A percentile compares a stretch with the other conserved stretches of the same genome.
Evolutionary conservation across 2,329 filamentous ascomycete species (phyloP).

Genomic region (Botrytis squamosa): DNA sequence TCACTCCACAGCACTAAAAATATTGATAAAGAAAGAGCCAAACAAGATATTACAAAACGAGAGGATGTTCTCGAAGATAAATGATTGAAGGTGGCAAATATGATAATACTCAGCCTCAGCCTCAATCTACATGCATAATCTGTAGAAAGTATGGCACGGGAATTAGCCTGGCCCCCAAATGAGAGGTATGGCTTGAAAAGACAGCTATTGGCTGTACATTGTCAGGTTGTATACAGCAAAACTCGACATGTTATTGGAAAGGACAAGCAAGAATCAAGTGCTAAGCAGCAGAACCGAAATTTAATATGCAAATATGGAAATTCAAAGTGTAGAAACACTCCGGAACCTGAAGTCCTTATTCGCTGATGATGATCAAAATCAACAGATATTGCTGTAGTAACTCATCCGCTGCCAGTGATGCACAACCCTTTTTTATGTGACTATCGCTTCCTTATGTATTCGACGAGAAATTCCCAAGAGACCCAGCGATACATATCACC

Average conservation of each 20-base stretch:
- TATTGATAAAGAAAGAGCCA: neutral
- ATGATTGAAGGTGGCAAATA: neutral
- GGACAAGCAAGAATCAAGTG: neutral
- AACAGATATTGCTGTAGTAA: neutral
- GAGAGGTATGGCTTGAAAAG: neutral
- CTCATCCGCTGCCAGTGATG: neutral
- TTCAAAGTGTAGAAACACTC: neutral
- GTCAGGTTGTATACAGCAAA: neutral
- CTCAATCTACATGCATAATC: neutral
- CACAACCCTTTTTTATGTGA: neutral
- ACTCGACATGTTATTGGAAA: neutral
- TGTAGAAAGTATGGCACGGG: neutral
- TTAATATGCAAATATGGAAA: neutral
- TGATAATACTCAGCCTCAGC: neutral
- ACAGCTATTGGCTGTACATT: neutral
- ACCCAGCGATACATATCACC: neutral
- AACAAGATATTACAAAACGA: neutral
- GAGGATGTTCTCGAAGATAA: neutral
- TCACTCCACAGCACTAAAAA: neutral
- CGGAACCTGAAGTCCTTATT: neutral
- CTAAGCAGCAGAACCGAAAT: neutral
- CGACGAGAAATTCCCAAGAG: neutral
- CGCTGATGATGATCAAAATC: neutral
- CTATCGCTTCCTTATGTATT: neutral
- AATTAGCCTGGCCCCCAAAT: neutral